These are phyloP conservation scores for Russula griseocarnosa DNA, from an alignment of 768 basidiomycete genomes.

Conservation along the genomic window DNA sequence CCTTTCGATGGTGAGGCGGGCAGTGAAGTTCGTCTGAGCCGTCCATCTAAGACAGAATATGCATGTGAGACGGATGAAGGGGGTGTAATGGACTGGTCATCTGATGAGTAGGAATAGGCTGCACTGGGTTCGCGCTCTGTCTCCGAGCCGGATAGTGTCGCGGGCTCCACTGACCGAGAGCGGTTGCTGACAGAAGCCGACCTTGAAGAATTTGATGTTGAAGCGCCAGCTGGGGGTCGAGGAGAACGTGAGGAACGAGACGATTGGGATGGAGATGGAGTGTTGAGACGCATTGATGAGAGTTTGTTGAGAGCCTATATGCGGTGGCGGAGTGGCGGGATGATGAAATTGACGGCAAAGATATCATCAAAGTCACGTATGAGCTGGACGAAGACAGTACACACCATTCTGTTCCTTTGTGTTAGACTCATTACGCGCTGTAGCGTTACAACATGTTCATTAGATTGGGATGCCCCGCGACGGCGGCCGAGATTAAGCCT, in stretches of 20 bases:
- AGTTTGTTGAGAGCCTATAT: constrained; percentile 44
- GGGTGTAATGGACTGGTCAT: constrained; percentile 40
- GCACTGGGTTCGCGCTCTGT: constrained; percentile 65
- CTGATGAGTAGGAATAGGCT: constrained; percentile 35
- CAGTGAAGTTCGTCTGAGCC: constrained; percentile 46
- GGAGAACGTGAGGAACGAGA: constrained; percentile 40
- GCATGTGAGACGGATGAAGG: constrained; percentile 32
- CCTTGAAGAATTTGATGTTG: constrained; percentile 35
- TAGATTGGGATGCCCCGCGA: constrained; percentile 36
- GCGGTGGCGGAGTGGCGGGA: neutral
- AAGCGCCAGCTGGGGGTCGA: constrained; percentile 23
- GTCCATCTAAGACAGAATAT: constrained; percentile 32
- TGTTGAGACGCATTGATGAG: constrained; percentile 51
- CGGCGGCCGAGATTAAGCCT: constrained; percentile 36
- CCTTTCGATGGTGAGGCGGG: constrained; percentile 45
- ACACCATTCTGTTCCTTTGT: constrained; percentile 68
- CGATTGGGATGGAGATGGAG: constrained; percentile 47
- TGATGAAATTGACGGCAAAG: neutral
- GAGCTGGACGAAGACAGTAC: constrained; percentile 32
- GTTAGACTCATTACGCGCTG: constrained; percentile 67
- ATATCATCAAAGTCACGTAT: neutral
- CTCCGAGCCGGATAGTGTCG: constrained; percentile 63
- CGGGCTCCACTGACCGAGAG: constrained; percentile 33
- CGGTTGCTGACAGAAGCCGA: constrained; percentile 33
- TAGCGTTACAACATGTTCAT: constrained; percentile 55